Base-by-base conservation (phyloP, 1,284 basidiomycete species). In the Moniliophthora roreri region DNA sequence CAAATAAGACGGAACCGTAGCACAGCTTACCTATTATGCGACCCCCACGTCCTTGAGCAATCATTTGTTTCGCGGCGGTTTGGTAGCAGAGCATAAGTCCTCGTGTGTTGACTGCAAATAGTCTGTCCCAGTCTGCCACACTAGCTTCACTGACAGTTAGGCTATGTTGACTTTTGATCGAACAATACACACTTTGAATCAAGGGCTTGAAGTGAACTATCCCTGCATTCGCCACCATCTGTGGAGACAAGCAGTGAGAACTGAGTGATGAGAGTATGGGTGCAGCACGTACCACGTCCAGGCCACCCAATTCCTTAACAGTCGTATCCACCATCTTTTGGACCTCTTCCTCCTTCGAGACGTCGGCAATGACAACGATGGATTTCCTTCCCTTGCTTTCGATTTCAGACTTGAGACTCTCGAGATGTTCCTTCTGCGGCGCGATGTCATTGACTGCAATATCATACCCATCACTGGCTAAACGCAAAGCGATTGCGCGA, bases 381-480 rank as follows among this genome's bases (percentile, higher is more conserved):
- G 63, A 59, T 15, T 58, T 63, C 23, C 62, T 59, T 24, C 56
- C 66, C 28, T 56, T 58, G 0, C 35, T 48, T 24, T 44, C 35
- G 26, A 76, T 74, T 37, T 68, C 63, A 9, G 64, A 50, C 21
- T 49, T 58, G 3, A 58, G 21, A 9, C 50, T 35, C 7, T 63
- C 62, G 1, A 71, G 59, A 2, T 40, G 48, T 1, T 56, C 55
- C 36, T 55, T 51, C 26, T 65, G 62, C 1, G 45, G 38, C 6
- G 55, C 34, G 4, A 75, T 48, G 50, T 74, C 72, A 51, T 70
- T 74, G 9, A 75, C 39, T 2, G 61, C 69, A 9, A 75, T 54
- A 28, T 72, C 66, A 38, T 70, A 74, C 2, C 73, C 73, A 32
- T 74, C 69, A 10, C 55, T 54, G 5, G 71, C 70, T 6, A 74